Conservation (phyloP, 2,329 filamentous ascomycete genomes). For the Sporothrix curviconia region DNA sequence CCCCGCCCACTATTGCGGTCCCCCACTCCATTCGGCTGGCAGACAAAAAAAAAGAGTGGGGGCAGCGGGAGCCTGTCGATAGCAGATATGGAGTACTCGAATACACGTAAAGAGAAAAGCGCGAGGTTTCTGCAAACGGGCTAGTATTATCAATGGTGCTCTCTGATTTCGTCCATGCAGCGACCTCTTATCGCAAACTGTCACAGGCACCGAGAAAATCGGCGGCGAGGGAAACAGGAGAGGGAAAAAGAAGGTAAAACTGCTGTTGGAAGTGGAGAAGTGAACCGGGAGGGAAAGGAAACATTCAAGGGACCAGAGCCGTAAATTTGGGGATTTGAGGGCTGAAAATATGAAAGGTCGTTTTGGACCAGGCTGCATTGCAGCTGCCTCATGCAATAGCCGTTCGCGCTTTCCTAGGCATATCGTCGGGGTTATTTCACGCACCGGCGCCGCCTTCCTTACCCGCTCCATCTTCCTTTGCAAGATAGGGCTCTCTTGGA, state of each 20-base stretch:
- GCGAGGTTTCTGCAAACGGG: neutral
- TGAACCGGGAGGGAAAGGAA: neutral
- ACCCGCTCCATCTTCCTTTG: neutral
- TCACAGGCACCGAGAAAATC: neutral
- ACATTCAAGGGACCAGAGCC: neutral
- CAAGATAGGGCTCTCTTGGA: constrained; percentile 11
- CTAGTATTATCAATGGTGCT: constrained; percentile 11
- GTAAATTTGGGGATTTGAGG: no score
- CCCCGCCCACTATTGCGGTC: no score
- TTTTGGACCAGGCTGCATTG: neutral
- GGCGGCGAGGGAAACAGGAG: neutral
- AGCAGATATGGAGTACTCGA: no score
- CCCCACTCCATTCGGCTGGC: no score
- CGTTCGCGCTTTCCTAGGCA: constrained; percentile 1
- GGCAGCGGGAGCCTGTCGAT: constrained; percentile 7
- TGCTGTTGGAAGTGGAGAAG: neutral
- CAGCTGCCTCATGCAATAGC: neutral
- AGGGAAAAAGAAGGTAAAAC: neutral
- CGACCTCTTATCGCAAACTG: constrained; percentile 14
- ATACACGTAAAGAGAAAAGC: constrained; percentile 11
- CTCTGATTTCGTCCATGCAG: constrained; percentile 16
- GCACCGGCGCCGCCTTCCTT: neutral
- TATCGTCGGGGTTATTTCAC: constrained; percentile 11
- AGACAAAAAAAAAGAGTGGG: constrained; percentile 7
- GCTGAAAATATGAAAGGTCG: no score